Evolutionary conservation across 2,329 filamentous ascomycete genomes (phyloP).

Genomic region (Arthrinium puccinioides): DNA sequence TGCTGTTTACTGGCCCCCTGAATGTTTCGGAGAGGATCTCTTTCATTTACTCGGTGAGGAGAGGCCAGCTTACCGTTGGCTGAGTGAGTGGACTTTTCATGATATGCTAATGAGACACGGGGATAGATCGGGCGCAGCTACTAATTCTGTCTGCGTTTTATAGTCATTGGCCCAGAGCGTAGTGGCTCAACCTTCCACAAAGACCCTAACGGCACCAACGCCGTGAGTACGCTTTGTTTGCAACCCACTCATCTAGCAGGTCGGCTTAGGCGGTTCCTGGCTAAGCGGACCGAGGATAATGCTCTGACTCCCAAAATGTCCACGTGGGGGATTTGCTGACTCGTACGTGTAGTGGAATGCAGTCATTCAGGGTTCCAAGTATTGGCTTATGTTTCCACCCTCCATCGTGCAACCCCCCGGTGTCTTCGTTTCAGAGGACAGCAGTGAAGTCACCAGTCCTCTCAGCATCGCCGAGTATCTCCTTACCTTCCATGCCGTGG

Average conservation of each 20-base stretch:
- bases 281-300: too few species aligned
- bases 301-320: too few species aligned
- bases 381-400: slow-evolving; percentile 98
- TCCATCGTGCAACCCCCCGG: slow-evolving; percentile 67
- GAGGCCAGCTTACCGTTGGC: slow-evolving; percentile 83
- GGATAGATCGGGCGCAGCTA: too few species aligned
- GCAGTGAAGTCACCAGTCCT: slow-evolving; percentile 87
- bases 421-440: slow-evolving; percentile 82
- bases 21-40: slow-evolving; percentile 80
- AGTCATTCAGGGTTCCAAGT: slow-evolving; percentile 81
- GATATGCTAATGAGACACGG: too few species aligned
- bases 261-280: too few species aligned
- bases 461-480: slow-evolving; percentile 97
- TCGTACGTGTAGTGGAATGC: too few species aligned
- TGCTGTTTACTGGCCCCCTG: slow-evolving; percentile 67
- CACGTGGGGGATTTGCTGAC: too few species aligned
- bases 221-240: slow-evolving; percentile 90
- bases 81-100: slow-evolving; percentile 36
- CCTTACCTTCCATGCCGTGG: slow-evolving; percentile 79
- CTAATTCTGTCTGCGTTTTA: not conserved
- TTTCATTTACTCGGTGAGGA: slow-evolving; percentile 73
- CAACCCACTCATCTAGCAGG: too few species aligned
- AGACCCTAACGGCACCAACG: slow-evolving; percentile 63
- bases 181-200: slow-evolving; percentile 96
- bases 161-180: slow-evolving; percentile 69